Evolutionary conservation across 2,329 filamentous ascomycete species (phyloP).

Genomic region (Xylaria sp.): DNA sequence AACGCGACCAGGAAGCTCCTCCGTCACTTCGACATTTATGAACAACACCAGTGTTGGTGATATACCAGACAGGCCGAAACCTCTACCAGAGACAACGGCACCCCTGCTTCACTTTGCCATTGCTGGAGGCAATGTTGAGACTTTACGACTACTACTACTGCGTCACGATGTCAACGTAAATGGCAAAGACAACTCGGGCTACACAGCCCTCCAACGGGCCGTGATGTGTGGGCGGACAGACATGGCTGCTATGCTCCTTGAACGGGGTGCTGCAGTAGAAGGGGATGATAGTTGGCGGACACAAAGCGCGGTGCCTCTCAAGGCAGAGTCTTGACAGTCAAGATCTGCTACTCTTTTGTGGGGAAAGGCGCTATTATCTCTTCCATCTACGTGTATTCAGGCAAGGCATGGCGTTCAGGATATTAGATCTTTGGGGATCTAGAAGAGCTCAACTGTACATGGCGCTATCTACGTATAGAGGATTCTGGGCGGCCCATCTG

Average conservation of each 20-base stretch:
- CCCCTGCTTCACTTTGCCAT: constrained; percentile 49
- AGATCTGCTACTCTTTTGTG: not conserved
- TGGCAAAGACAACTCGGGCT: constrained; percentile 45
- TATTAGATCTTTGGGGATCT: constrained; percentile 19
- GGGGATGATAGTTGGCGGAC: constrained; percentile 39
- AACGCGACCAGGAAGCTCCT: constrained; percentile 40
- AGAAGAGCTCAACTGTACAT: constrained; percentile 21
- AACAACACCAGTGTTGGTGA: constrained; percentile 23
- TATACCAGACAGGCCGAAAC: constrained; percentile 35
- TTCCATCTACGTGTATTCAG: constrained; percentile 16
- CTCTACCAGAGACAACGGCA: constrained; percentile 46
- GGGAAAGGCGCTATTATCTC: constrained; percentile 4
- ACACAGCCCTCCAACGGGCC: constrained; percentile 49
- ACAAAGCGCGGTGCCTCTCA: constrained; percentile 13
- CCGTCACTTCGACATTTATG: constrained; percentile 38
- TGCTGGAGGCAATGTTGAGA: constrained; percentile 47
- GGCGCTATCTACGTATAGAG: constrained; percentile 4
- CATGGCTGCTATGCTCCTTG: constrained; percentile 48
- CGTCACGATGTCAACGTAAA: constrained; percentile 48
- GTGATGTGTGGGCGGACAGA: constrained; percentile 48
- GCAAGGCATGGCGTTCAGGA: constrained; percentile 28
- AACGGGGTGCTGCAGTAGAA: constrained; percentile 46
- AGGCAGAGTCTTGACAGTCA: constrained; percentile 15
- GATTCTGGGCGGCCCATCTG: constrained; percentile 21
- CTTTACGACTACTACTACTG: constrained; percentile 45